Percentiles rank a stretch among this genome's conserved stretches.
These are phyloP conservation scores for Lecanicillium sp. DNA, from an alignment of 2,329 filamentous ascomycete genomes.

Conservation along the genomic window DNA sequence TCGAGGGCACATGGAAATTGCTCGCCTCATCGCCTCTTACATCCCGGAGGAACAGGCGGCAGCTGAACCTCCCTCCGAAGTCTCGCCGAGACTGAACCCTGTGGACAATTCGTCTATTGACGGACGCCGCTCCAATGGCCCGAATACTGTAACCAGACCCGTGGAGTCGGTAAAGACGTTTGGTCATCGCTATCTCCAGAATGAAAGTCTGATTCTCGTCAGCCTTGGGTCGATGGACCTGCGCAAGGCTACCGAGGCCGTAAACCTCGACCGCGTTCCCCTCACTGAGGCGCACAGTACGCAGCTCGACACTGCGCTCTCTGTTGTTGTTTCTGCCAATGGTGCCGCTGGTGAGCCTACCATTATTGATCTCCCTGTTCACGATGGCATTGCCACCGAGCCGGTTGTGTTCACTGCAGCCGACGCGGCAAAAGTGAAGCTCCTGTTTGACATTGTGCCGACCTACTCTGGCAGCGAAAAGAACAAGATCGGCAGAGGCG, in stretches of 20 bases:
- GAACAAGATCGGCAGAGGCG: conserved; percentile 79
- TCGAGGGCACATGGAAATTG: conserved; percentile 78
- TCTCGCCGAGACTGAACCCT: conserved; percentile 13
- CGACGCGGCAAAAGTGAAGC: conserved; percentile 72
- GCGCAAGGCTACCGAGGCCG: conserved; percentile 69
- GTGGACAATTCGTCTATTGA: conserved; percentile 52
- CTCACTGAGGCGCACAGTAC: conserved; percentile 83
- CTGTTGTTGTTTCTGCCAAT: conserved; percentile 78
- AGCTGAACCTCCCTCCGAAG: conserved; percentile 16
- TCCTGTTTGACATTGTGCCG: conserved; percentile 90
- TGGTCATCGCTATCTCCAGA: conserved; percentile 86
- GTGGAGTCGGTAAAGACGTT: conserved; percentile 87
- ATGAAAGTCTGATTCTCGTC: conserved; percentile 83
- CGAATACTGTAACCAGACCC: conserved; percentile 38
- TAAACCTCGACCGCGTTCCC: conserved; percentile 82
- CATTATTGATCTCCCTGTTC: conserved; percentile 84
- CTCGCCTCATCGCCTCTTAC: conserved; percentile 55
- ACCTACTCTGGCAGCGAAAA: conserved; percentile 90
- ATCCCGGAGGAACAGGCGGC: conserved; percentile 21
- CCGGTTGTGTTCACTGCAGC: conserved; percentile 81
- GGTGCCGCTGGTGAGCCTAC: conserved; percentile 81
- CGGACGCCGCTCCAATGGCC: conserved; percentile 46
- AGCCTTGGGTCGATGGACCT: conserved; percentile 93
- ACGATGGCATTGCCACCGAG: conserved; percentile 89
- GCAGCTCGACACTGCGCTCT: conserved; percentile 88